These are phyloP conservation scores for Cylindrotheca closterium DNA, from an alignment of 108 stramenopile species.

Conservation along the genomic window DNA sequence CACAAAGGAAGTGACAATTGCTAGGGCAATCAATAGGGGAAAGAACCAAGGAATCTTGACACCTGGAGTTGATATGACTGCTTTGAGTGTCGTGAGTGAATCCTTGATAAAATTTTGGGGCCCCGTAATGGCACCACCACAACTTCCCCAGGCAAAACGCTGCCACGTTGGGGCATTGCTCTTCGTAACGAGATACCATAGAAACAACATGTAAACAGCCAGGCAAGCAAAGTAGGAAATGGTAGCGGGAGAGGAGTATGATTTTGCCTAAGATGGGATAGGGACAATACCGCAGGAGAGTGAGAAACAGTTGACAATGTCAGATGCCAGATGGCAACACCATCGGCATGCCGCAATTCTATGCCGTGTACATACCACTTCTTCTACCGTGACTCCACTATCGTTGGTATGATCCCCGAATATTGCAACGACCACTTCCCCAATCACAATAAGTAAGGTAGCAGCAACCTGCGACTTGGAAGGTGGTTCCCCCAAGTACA, in stretches of 20 bases:
- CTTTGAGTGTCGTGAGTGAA: slow-evolving; percentile 59
- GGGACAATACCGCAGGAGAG: not conserved
- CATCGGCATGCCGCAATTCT: not conserved
- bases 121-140: slow-evolving; percentile 67
- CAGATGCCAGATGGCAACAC: slow-evolving; percentile 2
- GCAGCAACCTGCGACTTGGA: slow-evolving; percentile 54
- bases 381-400: slow-evolving; percentile 48
- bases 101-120: slow-evolving; percentile 82
- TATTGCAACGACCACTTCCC: slow-evolving; percentile 72
- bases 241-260: slow-evolving; percentile 62
- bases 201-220: slow-evolving; percentile 31
- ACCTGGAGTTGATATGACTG: slow-evolving; percentile 7
- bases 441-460: slow-evolving; percentile 62
- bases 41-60: slow-evolving; percentile 18
- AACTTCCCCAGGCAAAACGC: slow-evolving; percentile 58
- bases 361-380: slow-evolving; percentile 45
- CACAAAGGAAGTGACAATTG: slow-evolving; percentile 52
- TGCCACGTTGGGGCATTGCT: slow-evolving; percentile 15
- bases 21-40: slow-evolving; percentile 33
- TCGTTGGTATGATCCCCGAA: slow-evolving; percentile 88
- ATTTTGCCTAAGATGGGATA: slow-evolving; percentile 20
- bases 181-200: slow-evolving; percentile 45
- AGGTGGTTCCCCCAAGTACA: slow-evolving; percentile 57
- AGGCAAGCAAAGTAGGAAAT: slow-evolving; percentile 51
- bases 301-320: slow-evolving; percentile 4